Base-by-base conservation (phyloP, 1,284 basidiomycete genomes). In the Trichosporon coremiiforme region DNA sequence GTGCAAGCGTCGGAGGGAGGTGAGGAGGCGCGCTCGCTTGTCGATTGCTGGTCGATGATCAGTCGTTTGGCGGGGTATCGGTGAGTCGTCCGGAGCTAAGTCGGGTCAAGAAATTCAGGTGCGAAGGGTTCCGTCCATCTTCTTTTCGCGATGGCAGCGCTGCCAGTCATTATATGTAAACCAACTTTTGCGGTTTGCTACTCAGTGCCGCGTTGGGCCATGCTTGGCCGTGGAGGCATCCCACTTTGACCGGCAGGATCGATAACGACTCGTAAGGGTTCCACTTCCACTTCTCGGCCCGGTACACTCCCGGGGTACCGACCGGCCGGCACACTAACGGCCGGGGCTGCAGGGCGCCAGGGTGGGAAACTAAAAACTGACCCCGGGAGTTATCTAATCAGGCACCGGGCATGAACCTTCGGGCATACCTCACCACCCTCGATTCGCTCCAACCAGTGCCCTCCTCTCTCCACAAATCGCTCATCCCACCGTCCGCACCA, bases 371-470 rank as follows among this genome's bases (percentile, higher is more conserved):
- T 53, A 31, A 60, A 38, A 60, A 53, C 47, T 53, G 47, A 53
- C 47, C 47, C 47, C 47, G 47, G 57, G 15, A 45, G 57, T 60
- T 60, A 60, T 60, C 57, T 60, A 60, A 57, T 60, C 57, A 60
- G 57, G 57, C 57, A 60, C 57, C 57, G 29, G 57, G 57, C 57
- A 60, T 22, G 57, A 33, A 60, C n/a, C 31, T n/a, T 33, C 29
- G 15, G 57, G 57, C 57, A 60, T 60, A 33, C 57, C 29, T 57
- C 57, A 31, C 29, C 57, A 33, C 29, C 57, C 57, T n/a, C 31
- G 17, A 15, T 33, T 33, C 29, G 17, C 29, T 31, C 57, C 53
- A 55, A 22, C 57, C 15, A 60, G 47, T 22, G 47, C 6, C 20
- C 8, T 8, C 20, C 47, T 6, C 20, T 53, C 47, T 17, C 13